These are phyloP conservation scores for Pseudogymnoascus pannorum DNA, from an alignment of 2,329 filamentous ascomycete species.

Conservation along the genomic window DNA sequence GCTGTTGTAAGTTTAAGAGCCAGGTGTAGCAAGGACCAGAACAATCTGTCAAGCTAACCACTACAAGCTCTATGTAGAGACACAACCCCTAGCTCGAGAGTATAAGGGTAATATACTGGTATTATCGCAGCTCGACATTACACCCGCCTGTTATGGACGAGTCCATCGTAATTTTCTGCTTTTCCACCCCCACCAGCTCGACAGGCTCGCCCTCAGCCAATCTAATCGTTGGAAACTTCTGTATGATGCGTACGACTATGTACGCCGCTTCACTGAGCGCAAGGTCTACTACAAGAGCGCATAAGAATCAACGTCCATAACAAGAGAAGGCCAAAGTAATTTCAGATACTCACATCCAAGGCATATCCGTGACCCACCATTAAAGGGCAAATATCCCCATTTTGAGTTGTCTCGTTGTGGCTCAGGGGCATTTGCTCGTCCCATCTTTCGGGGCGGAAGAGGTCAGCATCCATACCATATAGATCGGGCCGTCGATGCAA, in stretches of 20 bases:
- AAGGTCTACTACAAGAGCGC: conserved; percentile 18
- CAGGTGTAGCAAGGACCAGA: too few species aligned
- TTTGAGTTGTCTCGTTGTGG: conserved; percentile 12
- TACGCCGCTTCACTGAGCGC: conserved; percentile 23
- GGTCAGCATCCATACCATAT: conserved; percentile 29
- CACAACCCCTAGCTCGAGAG: too few species aligned
- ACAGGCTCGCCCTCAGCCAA: conserved; percentile 6
- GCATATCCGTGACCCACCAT: conserved; percentile 22
- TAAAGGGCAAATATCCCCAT: conserved; percentile 25
- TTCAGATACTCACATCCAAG: conserved; percentile 22
- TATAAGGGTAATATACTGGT: not conserved
- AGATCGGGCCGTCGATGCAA: conserved; percentile 27
- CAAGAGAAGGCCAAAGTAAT: not conserved
- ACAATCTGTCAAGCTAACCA: too few species aligned
- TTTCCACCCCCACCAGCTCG: conserved; percentile 17
- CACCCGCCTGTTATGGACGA: conserved; percentile 17
- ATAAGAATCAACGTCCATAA: not conserved
- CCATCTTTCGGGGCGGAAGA: conserved; percentile 29
- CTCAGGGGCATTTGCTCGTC: conserved; percentile 32
- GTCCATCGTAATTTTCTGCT: conserved; percentile 19
- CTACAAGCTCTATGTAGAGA: too few species aligned
- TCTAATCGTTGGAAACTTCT: conserved; percentile 7
- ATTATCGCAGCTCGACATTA: conserved; percentile 9
- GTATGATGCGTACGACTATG: conserved; percentile 19
- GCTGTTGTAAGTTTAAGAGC: too few species aligned